Evolutionary conservation across 2,329 filamentous ascomycete species (phyloP).

Genomic region (Trichophyton benhamiae): DNA sequence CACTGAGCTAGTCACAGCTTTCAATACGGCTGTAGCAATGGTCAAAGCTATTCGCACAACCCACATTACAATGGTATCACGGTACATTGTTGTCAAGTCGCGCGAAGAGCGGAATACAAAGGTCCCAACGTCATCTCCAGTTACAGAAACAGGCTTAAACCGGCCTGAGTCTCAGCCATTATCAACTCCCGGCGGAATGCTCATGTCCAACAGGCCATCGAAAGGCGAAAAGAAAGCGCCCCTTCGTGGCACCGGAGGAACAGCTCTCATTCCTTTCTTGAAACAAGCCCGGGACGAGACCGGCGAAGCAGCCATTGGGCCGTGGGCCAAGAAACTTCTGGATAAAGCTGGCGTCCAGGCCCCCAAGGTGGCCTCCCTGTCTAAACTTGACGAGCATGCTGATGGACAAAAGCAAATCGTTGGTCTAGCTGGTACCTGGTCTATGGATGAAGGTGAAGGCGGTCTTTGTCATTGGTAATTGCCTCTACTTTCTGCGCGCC

Average conservation of each 20-base stretch:
- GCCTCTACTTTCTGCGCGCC: neutral
- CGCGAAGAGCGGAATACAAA: constrained; percentile 56
- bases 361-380: constrained; percentile 32
- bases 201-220: neutral
- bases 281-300: constrained; percentile 97
- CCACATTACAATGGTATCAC: constrained; percentile 89
- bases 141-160: neutral
- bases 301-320: constrained; percentile 71
- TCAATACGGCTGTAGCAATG: constrained; percentile 78
- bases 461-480: constrained; percentile 45
- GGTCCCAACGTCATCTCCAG: constrained; percentile 31
- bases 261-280: constrained; percentile 84
- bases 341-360: constrained; percentile 13
- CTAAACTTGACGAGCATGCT: constrained; percentile 42
- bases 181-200: constrained; percentile 26
- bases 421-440: constrained; percentile 76
- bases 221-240: constrained; percentile 40
- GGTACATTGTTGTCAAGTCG: constrained; percentile 87
- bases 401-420: constrained; percentile 47
- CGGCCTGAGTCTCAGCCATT: constrained; percentile 25
- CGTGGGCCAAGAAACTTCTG: constrained; percentile 48
- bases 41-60: constrained; percentile 72
- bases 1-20: constrained; percentile 60
- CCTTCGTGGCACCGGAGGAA: constrained; percentile 82
- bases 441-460: constrained; percentile 68